Percentiles rank a stretch among this genome's conserved stretches.
Evolutionary conservation across 2,329 filamentous ascomycete genomes (phyloP).

Genomic region (Fonsecaea erecta): DNA sequence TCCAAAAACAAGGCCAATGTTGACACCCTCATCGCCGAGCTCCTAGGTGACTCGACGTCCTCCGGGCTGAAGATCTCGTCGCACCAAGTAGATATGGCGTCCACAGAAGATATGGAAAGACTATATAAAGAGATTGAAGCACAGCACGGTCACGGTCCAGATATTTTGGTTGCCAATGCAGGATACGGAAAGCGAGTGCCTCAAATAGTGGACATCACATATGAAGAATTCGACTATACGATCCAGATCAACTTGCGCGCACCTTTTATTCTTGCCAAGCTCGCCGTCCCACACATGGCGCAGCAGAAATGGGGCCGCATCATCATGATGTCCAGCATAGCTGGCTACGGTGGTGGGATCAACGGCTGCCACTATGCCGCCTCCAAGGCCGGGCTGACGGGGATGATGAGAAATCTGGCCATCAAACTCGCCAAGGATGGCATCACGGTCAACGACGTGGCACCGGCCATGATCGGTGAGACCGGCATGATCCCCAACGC

Average conservation of each 20-base stretch:
- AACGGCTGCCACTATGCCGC: slow-evolving; percentile 63
- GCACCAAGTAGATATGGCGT: slow-evolving; percentile 64
- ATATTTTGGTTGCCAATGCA: slow-evolving; percentile 70
- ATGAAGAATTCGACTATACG: slow-evolving; percentile 69
- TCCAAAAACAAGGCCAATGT: slow-evolving; percentile 57
- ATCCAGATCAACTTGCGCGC: slow-evolving; percentile 66
- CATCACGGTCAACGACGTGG: slow-evolving; percentile 71
- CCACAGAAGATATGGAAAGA: slow-evolving; percentile 56
- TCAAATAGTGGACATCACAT: slow-evolving; percentile 61
- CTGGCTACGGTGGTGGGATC: slow-evolving; percentile 66
- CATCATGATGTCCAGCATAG: slow-evolving; percentile 67
- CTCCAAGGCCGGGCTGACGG: slow-evolving; percentile 65
- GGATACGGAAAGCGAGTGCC: slow-evolving; percentile 67
- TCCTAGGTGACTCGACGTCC: slow-evolving; percentile 38
- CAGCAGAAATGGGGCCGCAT: slow-evolving; percentile 66
- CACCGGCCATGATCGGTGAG: slow-evolving; percentile 69
- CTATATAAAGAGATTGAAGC: slow-evolving; percentile 61
- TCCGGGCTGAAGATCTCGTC: slow-evolving; percentile 50
- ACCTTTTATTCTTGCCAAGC: slow-evolving; percentile 65
- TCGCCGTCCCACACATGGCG: slow-evolving; percentile 65
- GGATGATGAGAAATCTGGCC: slow-evolving; percentile 69
- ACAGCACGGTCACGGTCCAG: slow-evolving; percentile 60
- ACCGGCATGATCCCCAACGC: slow-evolving; percentile 67
- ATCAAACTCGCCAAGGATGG: slow-evolving; percentile 63
- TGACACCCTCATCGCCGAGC: slow-evolving; percentile 50